These are phyloP conservation scores for Mycena haematopus DNA, from an alignment of 768 basidiomycete genomes.

Conservation along the genomic window DNA sequence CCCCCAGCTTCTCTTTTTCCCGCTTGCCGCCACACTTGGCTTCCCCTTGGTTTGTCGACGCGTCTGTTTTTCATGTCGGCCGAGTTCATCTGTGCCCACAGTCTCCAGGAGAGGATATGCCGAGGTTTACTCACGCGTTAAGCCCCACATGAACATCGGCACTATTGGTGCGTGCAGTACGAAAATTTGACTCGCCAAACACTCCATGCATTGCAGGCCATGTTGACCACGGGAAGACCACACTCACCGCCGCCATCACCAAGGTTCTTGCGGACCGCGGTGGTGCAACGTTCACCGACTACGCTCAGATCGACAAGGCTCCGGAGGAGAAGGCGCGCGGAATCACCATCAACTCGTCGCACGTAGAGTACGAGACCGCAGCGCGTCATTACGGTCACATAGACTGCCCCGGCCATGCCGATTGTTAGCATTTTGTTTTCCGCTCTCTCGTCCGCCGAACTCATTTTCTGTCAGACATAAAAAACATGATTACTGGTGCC, in stretches of 20 bases:
- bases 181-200: constrained; percentile 11
- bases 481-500: constrained; percentile 99
- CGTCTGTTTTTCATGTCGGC: constrained; percentile 13
- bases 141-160: constrained; percentile 95
- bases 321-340: constrained; percentile 99
- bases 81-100: constrained; percentile 31
- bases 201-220: constrained; percentile 60
- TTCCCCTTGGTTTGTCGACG: constrained; percentile 25
- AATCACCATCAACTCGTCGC: constrained; percentile 98
- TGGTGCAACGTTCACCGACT: constrained; percentile 90
- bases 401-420: constrained; percentile 96
- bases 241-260: constrained; percentile 94
- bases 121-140: constrained; percentile 75
- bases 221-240: constrained; percentile 99
- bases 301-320: constrained; percentile 97
- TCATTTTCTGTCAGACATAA: constrained; percentile 66
- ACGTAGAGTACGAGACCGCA: constrained; percentile 97
- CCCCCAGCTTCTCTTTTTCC: constrained; percentile 42
- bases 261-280: constrained; percentile 84
- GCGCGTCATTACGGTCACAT: constrained; percentile 95
- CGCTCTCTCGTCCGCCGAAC: not conserved
- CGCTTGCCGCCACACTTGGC: constrained; percentile 45
- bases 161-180: constrained; percentile 72
- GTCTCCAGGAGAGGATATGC: constrained; percentile 76
- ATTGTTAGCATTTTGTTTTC: constrained; percentile 63